A percentile compares a stretch with the other conserved stretches of the same genome.
Conservation (phyloP, 2,329 filamentous ascomycete genomes). For the Macroventuria anomochaeta region DNA sequence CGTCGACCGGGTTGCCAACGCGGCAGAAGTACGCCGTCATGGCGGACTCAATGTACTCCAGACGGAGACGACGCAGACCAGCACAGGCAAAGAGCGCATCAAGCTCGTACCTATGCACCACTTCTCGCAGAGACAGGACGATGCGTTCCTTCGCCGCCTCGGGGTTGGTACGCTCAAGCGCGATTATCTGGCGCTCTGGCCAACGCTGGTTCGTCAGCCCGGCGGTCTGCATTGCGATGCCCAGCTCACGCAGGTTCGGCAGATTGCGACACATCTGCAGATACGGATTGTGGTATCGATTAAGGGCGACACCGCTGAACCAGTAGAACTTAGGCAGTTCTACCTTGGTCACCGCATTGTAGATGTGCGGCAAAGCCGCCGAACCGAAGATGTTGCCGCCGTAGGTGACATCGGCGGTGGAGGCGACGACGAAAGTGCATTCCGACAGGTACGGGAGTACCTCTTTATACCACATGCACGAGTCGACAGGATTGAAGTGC, state of each 20-base stretch:
- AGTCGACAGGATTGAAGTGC: background rate
- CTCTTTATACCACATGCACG: slow-evolving; percentile 13
- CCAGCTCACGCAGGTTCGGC: slow-evolving; percentile 78
- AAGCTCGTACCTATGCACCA: slow-evolving; percentile 82
- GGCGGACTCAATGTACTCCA: slow-evolving; percentile 75
- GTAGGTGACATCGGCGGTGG: slow-evolving; percentile 21
- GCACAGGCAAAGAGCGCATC: slow-evolving; percentile 71
- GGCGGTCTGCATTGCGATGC: slow-evolving; percentile 81
- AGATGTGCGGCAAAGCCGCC: slow-evolving; percentile 9
- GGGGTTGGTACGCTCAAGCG: slow-evolving; percentile 85
- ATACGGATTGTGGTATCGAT: slow-evolving; percentile 89
- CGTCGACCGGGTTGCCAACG: background rate
- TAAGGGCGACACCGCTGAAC: slow-evolving; percentile 72
- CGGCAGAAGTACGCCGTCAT: slow-evolving; percentile 68
- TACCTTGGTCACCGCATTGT: slow-evolving; percentile 45
- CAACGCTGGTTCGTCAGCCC: slow-evolving; percentile 76
- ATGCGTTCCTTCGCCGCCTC: slow-evolving; percentile 74
- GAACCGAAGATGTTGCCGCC: slow-evolving; percentile 15
- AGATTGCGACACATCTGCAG: slow-evolving; percentile 86
- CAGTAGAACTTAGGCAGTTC: slow-evolving; percentile 53
- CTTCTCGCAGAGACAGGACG: slow-evolving; percentile 81
- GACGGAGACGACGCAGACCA: slow-evolving; percentile 72
- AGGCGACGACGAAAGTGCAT: slow-evolving; percentile 22
- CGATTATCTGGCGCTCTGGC: slow-evolving; percentile 51
- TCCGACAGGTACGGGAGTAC: slow-evolving; percentile 21